Percentiles rank a stretch among this genome's conserved stretches.
Evolutionary conservation across 192 early-diverging fungal species (phyloP).

Genomic region (Coemansia biformis): DNA sequence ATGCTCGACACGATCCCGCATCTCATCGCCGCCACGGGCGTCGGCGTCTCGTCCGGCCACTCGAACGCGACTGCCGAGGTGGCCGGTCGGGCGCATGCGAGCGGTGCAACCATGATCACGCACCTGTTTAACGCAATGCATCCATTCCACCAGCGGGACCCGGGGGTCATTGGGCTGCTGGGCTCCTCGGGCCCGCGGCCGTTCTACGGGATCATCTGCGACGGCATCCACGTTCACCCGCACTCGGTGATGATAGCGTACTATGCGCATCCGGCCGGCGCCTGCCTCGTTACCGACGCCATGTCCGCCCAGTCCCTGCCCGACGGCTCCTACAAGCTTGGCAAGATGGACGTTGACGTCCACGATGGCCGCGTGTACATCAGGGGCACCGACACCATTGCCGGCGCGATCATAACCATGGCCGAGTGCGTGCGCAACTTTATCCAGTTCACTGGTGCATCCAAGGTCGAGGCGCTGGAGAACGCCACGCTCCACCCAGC

Average conservation of each 20-base stretch:
- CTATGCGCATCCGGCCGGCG: constrained; percentile 69
- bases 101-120: constrained; percentile 68
- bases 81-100: constrained; percentile 56
- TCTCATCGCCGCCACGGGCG: constrained; percentile 56
- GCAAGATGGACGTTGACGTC: constrained; percentile 62
- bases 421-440: constrained; percentile 75
- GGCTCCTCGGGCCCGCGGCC: constrained; percentile 57
- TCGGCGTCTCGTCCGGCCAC: constrained; percentile 65
- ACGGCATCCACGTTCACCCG: constrained; percentile 78
- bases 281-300: constrained; percentile 76
- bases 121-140: constrained; percentile 88
- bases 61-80: constrained; percentile 60
- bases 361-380: constrained; percentile 63
- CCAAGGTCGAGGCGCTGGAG: constrained; percentile 71
- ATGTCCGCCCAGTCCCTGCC: constrained; percentile 72
- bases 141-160: constrained; percentile 82
- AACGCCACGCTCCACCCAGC: constrained; percentile 77
- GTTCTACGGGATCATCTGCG: constrained; percentile 80
- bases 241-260: constrained; percentile 79
- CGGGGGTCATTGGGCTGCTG: constrained; percentile 73
- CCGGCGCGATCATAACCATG: constrained; percentile 65
- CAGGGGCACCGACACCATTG: constrained; percentile 68
- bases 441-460: constrained; percentile 68
- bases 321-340: constrained; percentile 63
- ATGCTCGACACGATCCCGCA: constrained; percentile 60